Percentiles rank a stretch among this genome's conserved stretches.
Conservation (phyloP, 192 early-diverging fungal genomes). For the Podila horticola region DNA sequence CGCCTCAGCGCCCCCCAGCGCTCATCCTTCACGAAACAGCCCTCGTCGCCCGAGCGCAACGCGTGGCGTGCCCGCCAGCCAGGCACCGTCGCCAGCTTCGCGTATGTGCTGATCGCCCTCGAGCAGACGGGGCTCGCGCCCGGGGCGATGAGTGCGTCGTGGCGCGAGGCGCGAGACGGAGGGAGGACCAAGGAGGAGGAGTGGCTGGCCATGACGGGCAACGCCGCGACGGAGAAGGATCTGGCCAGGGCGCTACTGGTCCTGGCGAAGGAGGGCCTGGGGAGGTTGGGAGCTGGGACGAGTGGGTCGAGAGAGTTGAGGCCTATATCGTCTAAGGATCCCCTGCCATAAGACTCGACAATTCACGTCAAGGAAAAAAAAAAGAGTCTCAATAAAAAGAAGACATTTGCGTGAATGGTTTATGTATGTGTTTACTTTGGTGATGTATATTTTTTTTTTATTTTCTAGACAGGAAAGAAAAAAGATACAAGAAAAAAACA, state of each 20-base stretch:
- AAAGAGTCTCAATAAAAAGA: no score
- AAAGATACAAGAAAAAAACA: no score
- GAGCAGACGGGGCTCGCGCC: slow-evolving; percentile 29
- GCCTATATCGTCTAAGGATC: no score
- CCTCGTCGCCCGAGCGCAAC: neutral
- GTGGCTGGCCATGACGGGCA: slow-evolving; percentile 35
- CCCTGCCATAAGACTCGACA: no score
- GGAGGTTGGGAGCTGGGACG: neutral
- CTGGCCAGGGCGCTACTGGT: slow-evolving; percentile 26
- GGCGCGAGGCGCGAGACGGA: neutral
- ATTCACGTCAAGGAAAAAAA: no score
- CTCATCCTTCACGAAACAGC: neutral
- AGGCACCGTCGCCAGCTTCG: slow-evolving; percentile 23
- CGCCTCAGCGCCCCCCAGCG: neutral
- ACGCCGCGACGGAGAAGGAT: slow-evolving; percentile 18
- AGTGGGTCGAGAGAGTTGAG: neutral
- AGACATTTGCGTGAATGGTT: no score
- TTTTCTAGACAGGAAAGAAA: no score
- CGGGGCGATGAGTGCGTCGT: slow-evolving; percentile 12
- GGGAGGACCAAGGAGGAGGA: slow-evolving; percentile 13
- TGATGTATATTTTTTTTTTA: no score
- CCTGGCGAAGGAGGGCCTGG: slow-evolving; percentile 14
- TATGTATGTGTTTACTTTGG: no score
- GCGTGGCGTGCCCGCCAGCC: slow-evolving; percentile 21
- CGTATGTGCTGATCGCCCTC: slow-evolving; percentile 36